These are phyloP conservation scores for Aspergillus pseudoglaucus DNA, from an alignment of 2,329 filamentous ascomycete species.

Conservation along the genomic window DNA sequence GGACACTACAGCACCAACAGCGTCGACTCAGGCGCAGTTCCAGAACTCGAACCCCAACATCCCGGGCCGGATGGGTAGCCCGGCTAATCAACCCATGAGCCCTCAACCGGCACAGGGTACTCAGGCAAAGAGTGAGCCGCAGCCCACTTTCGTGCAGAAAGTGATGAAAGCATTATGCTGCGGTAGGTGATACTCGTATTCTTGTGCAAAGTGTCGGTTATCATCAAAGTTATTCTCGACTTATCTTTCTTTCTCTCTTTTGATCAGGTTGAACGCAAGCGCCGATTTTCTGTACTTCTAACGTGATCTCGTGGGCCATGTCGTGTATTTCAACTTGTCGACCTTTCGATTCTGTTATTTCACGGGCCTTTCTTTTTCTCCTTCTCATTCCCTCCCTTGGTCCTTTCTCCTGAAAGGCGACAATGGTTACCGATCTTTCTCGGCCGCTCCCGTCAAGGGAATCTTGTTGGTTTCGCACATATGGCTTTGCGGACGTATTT, in stretches of 20 bases:
- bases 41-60: constrained; percentile 91
- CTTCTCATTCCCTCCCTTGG: constrained; percentile 5
- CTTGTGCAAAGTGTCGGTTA: neutral
- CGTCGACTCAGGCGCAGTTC: constrained; percentile 92
- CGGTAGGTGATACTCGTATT: constrained; percentile 46
- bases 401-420: constrained; percentile 8
- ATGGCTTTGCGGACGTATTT: constrained; percentile 13
- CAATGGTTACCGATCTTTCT: constrained; percentile 12
- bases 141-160: constrained; percentile 81
- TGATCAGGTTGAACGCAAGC: constrained; percentile 26
- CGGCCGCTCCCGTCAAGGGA: constrained; percentile 5
- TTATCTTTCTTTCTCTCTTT: neutral
- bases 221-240: neutral
- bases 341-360: constrained; percentile 12
- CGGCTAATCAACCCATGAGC: constrained; percentile 53
- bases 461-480: constrained; percentile 11
- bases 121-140: constrained; percentile 58
- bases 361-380: constrained; percentile 13
- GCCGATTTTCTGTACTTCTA: constrained; percentile 11
- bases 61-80: constrained; percentile 54
- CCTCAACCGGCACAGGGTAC: constrained; percentile 47
- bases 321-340: neutral
- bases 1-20: constrained; percentile 76
- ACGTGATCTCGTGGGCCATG: neutral
- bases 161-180: constrained; percentile 90